Evolutionary conservation across 345 rosid species (phyloP).

Genomic region (Lagerstroemia speciosa): DNA sequence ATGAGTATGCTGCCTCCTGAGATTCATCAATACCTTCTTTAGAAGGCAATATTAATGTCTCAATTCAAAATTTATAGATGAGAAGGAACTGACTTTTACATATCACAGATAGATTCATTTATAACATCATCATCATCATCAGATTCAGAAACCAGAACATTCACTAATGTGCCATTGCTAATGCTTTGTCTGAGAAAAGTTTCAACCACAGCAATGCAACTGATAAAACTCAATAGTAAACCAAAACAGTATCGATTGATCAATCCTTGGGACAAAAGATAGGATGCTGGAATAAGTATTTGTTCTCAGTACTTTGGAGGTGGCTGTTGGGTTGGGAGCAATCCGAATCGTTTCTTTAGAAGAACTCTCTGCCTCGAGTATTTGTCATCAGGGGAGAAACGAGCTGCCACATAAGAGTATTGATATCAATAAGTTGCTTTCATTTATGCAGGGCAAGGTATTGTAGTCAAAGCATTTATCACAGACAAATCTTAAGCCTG

Average conservation of each 20-base stretch:
- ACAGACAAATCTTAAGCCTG: neutral
- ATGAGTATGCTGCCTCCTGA: no score
- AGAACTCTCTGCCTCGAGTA: conserved; percentile 66
- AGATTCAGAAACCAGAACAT: neutral
- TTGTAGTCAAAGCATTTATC: neutral
- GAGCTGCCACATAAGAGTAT: conserved; percentile 35
- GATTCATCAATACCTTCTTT: no score
- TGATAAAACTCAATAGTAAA: neutral
- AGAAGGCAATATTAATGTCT: no score
- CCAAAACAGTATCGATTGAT: neutral
- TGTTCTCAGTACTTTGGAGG: conserved; percentile 51
- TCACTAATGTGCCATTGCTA: neutral
- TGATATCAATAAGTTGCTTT: neutral
- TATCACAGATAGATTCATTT: neutral
- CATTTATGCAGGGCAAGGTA: neutral
- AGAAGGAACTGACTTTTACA: neutral
- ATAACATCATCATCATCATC: neutral
- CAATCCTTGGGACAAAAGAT: neutral
- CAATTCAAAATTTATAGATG: no score
- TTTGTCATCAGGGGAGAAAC: conserved; percentile 88
- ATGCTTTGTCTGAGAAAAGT: neutral
- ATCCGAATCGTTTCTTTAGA: conserved; percentile 72
- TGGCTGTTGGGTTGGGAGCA: conserved; percentile 62
- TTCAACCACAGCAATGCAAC: neutral
- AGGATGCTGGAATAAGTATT: neutral